Percentiles rank a stretch among this genome's conserved stretches.
Conservation (phyloP, 352 stramenopile genomes). For the Pythium apleroticum region DNA sequence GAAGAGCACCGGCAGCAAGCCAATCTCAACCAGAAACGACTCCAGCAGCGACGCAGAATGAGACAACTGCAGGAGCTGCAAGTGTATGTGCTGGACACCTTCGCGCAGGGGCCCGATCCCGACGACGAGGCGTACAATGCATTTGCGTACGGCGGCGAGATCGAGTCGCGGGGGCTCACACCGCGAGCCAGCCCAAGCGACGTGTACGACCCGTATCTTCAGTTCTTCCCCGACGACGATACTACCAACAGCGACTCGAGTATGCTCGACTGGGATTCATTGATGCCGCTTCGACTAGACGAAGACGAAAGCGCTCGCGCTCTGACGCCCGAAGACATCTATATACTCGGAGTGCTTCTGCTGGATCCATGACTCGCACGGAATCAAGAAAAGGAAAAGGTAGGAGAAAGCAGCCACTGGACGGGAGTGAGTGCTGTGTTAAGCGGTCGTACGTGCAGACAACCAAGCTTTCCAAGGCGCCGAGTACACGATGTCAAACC, state of each 20-base stretch:
- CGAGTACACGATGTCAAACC: neutral
- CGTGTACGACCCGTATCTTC: neutral
- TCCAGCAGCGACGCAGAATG: slow-evolving; percentile 11
- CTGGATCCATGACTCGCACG: neutral
- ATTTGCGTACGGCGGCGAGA: neutral
- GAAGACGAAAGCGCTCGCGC: neutral
- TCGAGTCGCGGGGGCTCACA: neutral
- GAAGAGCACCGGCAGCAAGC: slow-evolving; percentile 24
- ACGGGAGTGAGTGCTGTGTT: neutral
- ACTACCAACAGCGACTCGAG: neutral
- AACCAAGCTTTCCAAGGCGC: too few relatives aligned
- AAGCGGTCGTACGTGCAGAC: neutral
- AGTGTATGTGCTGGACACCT: slow-evolving; percentile 8
- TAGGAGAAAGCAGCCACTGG: neutral
- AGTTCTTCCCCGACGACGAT: slow-evolving; percentile 1
- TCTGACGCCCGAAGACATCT: neutral
- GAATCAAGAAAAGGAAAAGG: neutral
- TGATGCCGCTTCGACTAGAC: neutral
- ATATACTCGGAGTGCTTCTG: slow-evolving; percentile 1
- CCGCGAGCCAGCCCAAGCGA: neutral
- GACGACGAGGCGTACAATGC: slow-evolving; percentile 3
- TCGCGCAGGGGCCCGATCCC: neutral
- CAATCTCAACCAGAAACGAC: slow-evolving; percentile 23
- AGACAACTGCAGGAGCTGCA: slow-evolving; percentile 9
- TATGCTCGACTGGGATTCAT: neutral